phyloP scores from a whole-genome alignment of 1,284 basidiomycete species.

The Quambalaria eucalypti region DNA sequence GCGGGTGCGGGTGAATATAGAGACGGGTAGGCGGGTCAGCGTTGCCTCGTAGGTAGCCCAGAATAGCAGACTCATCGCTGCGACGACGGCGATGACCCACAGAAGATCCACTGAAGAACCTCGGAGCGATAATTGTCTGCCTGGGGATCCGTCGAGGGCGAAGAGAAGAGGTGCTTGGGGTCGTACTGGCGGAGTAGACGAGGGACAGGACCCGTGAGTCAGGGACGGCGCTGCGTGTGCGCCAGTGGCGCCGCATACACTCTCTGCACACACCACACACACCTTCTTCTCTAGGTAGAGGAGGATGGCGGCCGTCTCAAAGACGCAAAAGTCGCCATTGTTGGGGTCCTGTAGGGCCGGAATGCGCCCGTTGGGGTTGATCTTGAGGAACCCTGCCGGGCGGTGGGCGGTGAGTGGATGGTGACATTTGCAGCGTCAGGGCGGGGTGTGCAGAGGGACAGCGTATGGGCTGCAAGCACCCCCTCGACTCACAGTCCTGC shows the following conservation, averaged over 20 bases:
- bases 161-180: slow-evolving; percentile 22
- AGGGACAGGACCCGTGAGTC: not conserved
- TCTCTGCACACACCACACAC: not conserved
- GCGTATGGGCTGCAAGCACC: slow-evolving; percentile 6
- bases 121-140: slow-evolving; percentile 21
- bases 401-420: too few relatives aligned
- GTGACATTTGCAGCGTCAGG: too few relatives aligned
- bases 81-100: too few relatives aligned
- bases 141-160: slow-evolving; percentile 19
- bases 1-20: not conserved
- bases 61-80: not conserved
- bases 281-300: slow-evolving; percentile 31
- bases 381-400: slow-evolving; percentile 3
- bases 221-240: not conserved
- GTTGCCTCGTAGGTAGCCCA: not conserved
- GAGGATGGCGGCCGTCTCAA: slow-evolving; percentile 28
- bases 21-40: not conserved
- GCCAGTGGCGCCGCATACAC: not conserved
- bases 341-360: slow-evolving; percentile 33
- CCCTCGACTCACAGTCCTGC: slow-evolving; percentile 20
- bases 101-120: slow-evolving; percentile 25
- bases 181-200: slow-evolving; percentile 12
- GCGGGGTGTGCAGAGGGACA: too few relatives aligned
- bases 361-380: slow-evolving; percentile 42
- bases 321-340: slow-evolving; percentile 19